Percentiles rank a stretch among this genome's conserved stretches.
phyloP scores from a whole-genome alignment of 805 yeast species.

The Metschnikowia kofuensis region DNA sequence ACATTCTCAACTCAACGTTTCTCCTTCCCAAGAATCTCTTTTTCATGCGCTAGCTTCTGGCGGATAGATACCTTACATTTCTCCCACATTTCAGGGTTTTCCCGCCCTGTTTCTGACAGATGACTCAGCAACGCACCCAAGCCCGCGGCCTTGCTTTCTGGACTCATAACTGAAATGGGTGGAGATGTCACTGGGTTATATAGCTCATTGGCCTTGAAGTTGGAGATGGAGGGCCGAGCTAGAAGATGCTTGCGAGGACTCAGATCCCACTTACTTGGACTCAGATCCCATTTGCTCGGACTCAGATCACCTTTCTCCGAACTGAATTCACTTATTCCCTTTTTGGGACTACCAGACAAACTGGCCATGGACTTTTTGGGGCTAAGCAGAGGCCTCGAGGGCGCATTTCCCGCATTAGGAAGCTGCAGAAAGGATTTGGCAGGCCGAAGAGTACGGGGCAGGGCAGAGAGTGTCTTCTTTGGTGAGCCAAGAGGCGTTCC shows the following conservation, averaged over 20 bases:
- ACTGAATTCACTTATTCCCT: not conserved
- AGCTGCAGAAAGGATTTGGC: constrained; percentile 6
- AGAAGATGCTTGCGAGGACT: constrained; percentile 7
- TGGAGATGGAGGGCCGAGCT: constrained; percentile 25
- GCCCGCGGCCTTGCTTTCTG: not conserved
- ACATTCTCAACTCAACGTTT: not conserved
- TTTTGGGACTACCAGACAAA: not conserved
- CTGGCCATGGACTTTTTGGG: constrained; percentile 5
- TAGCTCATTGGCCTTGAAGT: constrained; percentile 21
- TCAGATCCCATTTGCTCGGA: not conserved
- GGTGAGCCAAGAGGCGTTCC: constrained; percentile 5
- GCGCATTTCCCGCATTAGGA: not conserved
- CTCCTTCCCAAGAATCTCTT: constrained; percentile 4
- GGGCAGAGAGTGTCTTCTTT: not conserved
- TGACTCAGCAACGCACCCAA: constrained; percentile 5
- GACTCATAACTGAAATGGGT: constrained; percentile 1
- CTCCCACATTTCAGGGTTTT: constrained; percentile 22
- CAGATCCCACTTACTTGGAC: not conserved
- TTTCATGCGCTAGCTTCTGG: constrained; percentile 23
- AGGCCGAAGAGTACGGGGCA: constrained; percentile 3
- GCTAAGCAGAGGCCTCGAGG: constrained; percentile 3
- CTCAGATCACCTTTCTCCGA: not conserved
- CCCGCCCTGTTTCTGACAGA: constrained; percentile 5
- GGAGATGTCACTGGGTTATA: constrained; percentile 25
- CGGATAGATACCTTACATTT: constrained; percentile 29